Base-by-base conservation (phyloP, 2,329 filamentous ascomycete genomes). In the Talaromyces sp. region DNA sequence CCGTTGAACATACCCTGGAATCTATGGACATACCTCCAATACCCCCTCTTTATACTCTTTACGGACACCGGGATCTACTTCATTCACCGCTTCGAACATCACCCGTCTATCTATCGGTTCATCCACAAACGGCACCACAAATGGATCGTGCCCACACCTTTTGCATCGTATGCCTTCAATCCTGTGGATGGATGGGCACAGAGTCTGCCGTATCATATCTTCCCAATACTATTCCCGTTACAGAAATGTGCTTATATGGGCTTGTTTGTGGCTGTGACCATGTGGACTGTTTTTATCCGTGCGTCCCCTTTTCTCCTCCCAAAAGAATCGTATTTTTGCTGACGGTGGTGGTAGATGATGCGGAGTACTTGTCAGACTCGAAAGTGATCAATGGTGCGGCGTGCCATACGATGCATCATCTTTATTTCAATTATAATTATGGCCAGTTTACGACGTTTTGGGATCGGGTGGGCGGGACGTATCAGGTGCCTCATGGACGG, bases 101-200 rank as follows among this genome's bases (percentile, higher is more conserved):
- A 90, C 77, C 89, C 89, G n/a, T 74, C 77, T 52, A 73, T 92
- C 69, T 96, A 96, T 85, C 93, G 91, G 82, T 82, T 82, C 70
- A 83, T 95, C 61, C 92, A 96, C 85, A 96, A 96, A 86, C 88
- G 90, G 69, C 92, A 96, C 80, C 92, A 96, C 86, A 95, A 94
- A 82, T 96, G 92, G 92, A 94, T 95, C 80, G 92, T 95, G 89
- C 92, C 92, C 5, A 93, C 91, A 1, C 92, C 92, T 0, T 95
- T 86, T 76, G 91, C 92, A 58, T 90, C 87, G 72, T 89, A 93
- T 73, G 92, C 92, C 64, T 95, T 95, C 84, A 90, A 95, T 81
- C 91, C 91, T 1, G 76, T 94, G 58, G 92, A 96, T 74, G 92
- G 92, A 72, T 95, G 87, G 76, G 83, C 86, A n/a, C 92, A 96